phyloP scores from a whole-genome alignment of 345 rosid species.

The Lenwebbia sp. region DNA sequence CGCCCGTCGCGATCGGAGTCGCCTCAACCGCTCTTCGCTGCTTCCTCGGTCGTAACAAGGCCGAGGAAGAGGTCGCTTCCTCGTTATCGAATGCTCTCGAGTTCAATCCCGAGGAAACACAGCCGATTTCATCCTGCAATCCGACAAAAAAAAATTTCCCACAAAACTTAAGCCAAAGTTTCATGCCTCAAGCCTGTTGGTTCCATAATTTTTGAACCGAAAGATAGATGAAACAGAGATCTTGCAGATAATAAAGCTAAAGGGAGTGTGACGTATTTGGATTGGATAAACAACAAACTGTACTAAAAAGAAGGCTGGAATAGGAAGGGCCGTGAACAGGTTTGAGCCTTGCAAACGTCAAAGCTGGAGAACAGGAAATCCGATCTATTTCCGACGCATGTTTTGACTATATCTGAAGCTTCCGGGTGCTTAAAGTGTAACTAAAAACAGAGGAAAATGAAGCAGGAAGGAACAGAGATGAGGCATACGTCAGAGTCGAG shows the following conservation, averaged over 20 bases:
- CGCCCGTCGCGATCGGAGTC: not conserved
- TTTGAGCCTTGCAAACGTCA: not conserved
- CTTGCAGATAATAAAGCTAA: not conserved
- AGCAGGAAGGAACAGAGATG: not conserved
- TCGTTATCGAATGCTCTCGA: not conserved
- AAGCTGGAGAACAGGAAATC: not conserved
- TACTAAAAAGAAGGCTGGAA: not conserved
- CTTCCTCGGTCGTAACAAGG: constrained; percentile 22
- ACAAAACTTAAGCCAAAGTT: not conserved
- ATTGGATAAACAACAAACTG: not conserved
- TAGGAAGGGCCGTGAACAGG: not conserved
- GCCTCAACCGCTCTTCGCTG: constrained; percentile 7
- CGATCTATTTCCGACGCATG: not conserved
- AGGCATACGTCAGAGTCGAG: constrained; percentile 36
- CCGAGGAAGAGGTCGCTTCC: constrained; percentile 10
- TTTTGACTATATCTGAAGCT: not conserved
- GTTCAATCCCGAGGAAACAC: constrained; percentile 23
- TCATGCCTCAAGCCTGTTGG: not conserved
- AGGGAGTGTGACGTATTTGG: not conserved
- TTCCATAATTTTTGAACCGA: not conserved
- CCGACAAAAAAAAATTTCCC: not conserved
- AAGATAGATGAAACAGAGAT: not conserved
- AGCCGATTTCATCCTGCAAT: constrained; percentile 48
- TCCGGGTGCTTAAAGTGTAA: not conserved
- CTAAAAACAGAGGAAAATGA: not conserved